A percentile compares a stretch with the other conserved stretches of the same genome.
These are phyloP conservation scores for Herpetospermum pedunculosum DNA, from an alignment of 306 rosid species.

Conservation along the genomic window DNA sequence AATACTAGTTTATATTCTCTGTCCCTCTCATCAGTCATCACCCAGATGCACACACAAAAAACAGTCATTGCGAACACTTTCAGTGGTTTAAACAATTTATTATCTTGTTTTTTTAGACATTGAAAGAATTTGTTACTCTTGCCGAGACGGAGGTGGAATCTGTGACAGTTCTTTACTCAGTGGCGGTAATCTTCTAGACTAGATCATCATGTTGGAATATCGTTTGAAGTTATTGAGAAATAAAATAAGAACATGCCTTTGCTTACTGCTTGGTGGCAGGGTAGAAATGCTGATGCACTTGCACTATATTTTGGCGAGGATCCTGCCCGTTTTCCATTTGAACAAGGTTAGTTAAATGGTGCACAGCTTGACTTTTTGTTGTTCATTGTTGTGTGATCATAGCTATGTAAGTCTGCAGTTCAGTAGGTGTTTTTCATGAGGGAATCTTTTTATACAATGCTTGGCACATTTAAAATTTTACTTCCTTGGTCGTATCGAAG, in stretches of 20 bases:
- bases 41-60: background rate
- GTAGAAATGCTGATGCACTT: slow-evolving; percentile 93
- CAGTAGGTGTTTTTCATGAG: background rate
- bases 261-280: slow-evolving; percentile 39
- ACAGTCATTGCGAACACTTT: background rate
- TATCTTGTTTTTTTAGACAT: slow-evolving; percentile 35
- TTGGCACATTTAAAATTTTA: background rate
- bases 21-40: background rate
- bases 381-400: background rate
- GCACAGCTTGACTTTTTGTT: background rate
- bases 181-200: slow-evolving; percentile 52
- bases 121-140: slow-evolving; percentile 56
- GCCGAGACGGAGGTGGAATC: slow-evolving; percentile 76
- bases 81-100: background rate
- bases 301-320: slow-evolving; percentile 89
- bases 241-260: slow-evolving; percentile 10
- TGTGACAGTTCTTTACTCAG: slow-evolving; percentile 61
- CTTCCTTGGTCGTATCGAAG: background rate
- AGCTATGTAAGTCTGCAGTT: background rate
- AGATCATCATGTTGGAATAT: slow-evolving; percentile 5
- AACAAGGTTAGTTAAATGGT: slow-evolving; percentile 61
- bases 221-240: slow-evolving; percentile 6
- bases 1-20: background rate
- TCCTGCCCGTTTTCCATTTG: slow-evolving; percentile 82
- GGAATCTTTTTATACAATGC: background rate